Evolutionary conservation across 2,329 filamentous ascomycete genomes (phyloP), one percentile per base, ranked within the genome.

Genomic region (Apiospora aurea): DNA sequence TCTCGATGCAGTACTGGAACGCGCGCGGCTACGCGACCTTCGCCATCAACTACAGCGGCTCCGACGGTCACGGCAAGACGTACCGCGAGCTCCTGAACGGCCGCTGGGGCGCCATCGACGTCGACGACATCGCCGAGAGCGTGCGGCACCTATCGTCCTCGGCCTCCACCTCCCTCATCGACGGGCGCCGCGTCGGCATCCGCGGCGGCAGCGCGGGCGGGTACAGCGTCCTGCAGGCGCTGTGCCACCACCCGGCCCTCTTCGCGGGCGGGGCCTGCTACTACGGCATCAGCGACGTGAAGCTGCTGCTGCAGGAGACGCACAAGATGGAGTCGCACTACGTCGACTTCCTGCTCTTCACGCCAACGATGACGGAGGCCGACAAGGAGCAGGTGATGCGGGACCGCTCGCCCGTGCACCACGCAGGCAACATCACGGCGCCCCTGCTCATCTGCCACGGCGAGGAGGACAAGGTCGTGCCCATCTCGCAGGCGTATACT

Each of bases 251-350:
- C 69, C 85, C 87, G 0, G 78, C 79, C 0, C 78, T 82, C 0
- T 89, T 87, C 74, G 84, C 86, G 0, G 85, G 82, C 0, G 88
- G 87, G 0, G 82, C 87, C 3, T 85, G 84, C 70, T 81, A 84
- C 1, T 88, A 84, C 38, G 87, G 88, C 3, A 84, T 90, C 43
- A 85, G 85, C 51, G 86, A 88, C 34, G 76, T 89, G n/a, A 81
- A 81, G 53, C 80, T 80, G 0, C 80, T 89, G 0, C 81, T 81
- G 21, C 81, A 79, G 2, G 83, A 84, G 26, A 89, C 87, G 0
- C 88, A 90, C 76, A 89, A 89, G 78, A 84, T 89, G n/a, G 88
- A 90, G 76, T 84, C 81, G 0, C 83, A 85, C 69, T 89, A 89
- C 75, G 80, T 85, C n/a, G 81, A 83, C 13, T 79, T 82, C 1